Evolutionary conservation across 1,284 basidiomycete genomes (phyloP), one percentile per base, ranked within the genome.

Genomic region (Ceratobasidium theobromae): DNA sequence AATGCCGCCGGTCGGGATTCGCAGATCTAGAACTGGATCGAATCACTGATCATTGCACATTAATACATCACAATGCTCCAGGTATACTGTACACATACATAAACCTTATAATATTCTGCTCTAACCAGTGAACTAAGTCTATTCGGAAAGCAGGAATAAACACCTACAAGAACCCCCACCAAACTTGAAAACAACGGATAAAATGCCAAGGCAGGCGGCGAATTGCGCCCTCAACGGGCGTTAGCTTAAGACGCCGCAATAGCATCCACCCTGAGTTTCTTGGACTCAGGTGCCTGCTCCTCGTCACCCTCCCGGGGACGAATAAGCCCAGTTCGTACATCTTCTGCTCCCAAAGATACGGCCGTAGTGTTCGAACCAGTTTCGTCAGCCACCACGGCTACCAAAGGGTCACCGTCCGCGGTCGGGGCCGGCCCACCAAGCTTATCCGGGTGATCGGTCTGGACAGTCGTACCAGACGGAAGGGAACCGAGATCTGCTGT

Each of bases 41-140:
- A 38, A 8, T 38, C 35, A 16, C 16, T 8, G 35, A 21, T 45
- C 43, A 45, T 45, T 11, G 43, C 40, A 35, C 57, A 35, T 60
- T 51, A 60, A 60, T 49, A 60, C 57, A 60, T 49, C 40, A n/a
- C n/a, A n/a, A n/a, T n/a, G 43, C 53, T 18, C 57, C 45, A 60
- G 57, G 45, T 60, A 60, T 60, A 60, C 46, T 45, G 35, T 40
- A 60, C 49, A 60, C 57, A 60, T 60, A 60, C 45, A 60, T 49
- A 60, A 25, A 60, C 49, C 45, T 14, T 27, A 40, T 6, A 38
- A 16, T 38, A 57, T 1, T 28, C 3, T 4, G 11, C 21, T 28
- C 40, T 6, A 45, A 11, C 23, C 40, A 40, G 23, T 8, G 16
- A 38, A 38, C 35, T 38, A 16, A 38, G 35, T 38, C 35, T 6